Evolutionary conservation across 2,329 filamentous ascomycete species (phyloP).

Genomic region (Laburnicola sp.): DNA sequence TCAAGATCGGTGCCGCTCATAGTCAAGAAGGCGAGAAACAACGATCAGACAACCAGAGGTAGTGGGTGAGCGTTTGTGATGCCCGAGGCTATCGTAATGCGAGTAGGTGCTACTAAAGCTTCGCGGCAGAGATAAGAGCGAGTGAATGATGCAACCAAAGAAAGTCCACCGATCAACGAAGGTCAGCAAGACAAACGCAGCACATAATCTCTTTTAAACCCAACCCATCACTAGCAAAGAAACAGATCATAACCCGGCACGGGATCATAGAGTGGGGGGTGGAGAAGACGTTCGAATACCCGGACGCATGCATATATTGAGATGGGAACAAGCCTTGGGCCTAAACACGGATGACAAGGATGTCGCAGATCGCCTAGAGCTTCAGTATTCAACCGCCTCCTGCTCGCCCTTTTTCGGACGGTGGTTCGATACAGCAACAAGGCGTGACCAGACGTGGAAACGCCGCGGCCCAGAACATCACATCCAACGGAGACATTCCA

Average conservation of each 20-base stretch:
- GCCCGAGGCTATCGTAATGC: constrained; percentile 16
- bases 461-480: neutral
- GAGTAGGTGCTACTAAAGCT: neutral
- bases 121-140: constrained; percentile 8
- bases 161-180: neutral
- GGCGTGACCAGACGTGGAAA: constrained; percentile 25
- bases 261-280: constrained; percentile 29
- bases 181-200: neutral
- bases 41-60: constrained; percentile 25
- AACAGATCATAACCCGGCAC: constrained; percentile 30
- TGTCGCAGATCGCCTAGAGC: constrained; percentile 33
- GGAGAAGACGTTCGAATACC: constrained; percentile 39
- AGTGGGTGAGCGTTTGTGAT: constrained; percentile 32
- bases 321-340: constrained; percentile 43
- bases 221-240: constrained; percentile 10
- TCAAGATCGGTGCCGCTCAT: constrained; percentile 39
- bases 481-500: too few relatives aligned
- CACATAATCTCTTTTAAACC: neutral
- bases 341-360: constrained; percentile 38
- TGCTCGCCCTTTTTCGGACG: constrained; percentile 26
- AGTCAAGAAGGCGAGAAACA: constrained; percentile 24
- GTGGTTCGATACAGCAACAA: constrained; percentile 38
- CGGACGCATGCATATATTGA: constrained; percentile 38
- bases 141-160: constrained; percentile 14
- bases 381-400: constrained; percentile 26